Conservation (phyloP, 306 rosid species). For the Acacia melanoxylon region DNA sequence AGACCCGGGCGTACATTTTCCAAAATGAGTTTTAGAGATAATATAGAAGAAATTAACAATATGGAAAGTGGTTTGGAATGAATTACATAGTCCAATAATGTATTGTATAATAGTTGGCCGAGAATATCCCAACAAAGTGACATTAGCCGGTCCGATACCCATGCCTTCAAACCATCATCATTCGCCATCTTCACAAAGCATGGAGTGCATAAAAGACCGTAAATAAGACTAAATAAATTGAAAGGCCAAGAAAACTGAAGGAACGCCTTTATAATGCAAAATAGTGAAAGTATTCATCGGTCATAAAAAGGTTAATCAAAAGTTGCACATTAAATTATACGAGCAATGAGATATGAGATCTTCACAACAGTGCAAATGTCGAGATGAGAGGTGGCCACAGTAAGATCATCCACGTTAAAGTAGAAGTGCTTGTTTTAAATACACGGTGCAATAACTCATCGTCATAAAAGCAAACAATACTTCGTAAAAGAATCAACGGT, state of each 20-base stretch:
- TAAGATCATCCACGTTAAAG: not conserved
- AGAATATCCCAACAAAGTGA: slow-evolving; percentile 77
- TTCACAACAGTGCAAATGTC: slow-evolving; percentile 7
- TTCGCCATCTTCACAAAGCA: slow-evolving; percentile 59
- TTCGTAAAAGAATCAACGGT: too few species aligned
- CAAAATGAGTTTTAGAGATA: slow-evolving; percentile 10
- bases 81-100: slow-evolving; percentile 74
- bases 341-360: not conserved
- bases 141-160: slow-evolving; percentile 84
- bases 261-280: not conserved
- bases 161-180: slow-evolving; percentile 61
- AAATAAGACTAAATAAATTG: slow-evolving; percentile 13
- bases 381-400: not conserved
- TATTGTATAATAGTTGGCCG: slow-evolving; percentile 69
- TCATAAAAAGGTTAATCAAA: slow-evolving; percentile 10
- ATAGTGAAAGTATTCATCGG: not conserved
- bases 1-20: not conserved
- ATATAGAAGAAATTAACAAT: slow-evolving; percentile 3
- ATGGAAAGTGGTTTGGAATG: slow-evolving; percentile 15
- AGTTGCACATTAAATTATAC: slow-evolving; percentile 4
- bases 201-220: slow-evolving; percentile 9
- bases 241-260: not conserved
- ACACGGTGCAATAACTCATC: not conserved
- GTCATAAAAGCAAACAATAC: not conserved
- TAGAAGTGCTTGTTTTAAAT: not conserved